Evolutionary conservation across 352 stramenopile genomes (phyloP), one percentile per base, ranked within the genome.

Genomic region (Phytophthora pseudosyringae): DNA sequence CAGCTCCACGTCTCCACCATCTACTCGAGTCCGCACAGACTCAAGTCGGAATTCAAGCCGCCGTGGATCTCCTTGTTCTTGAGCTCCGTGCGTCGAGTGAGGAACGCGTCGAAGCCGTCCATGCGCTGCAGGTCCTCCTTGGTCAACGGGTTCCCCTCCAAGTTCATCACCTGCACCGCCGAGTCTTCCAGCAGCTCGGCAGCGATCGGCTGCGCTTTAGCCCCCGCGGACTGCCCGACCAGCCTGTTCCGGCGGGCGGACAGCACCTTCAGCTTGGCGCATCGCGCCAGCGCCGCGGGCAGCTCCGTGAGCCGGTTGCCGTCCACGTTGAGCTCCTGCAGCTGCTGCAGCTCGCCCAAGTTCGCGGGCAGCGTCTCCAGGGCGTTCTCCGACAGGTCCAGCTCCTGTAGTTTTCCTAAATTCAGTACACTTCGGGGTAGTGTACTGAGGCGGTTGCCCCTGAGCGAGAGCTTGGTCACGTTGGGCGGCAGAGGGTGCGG

Each of bases 41-140:
- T 94, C 54, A 90, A 68, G 71, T 95, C 86, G 6, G 88, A 84
- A 62, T 72, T 86, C 15, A 95, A 44, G 1, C 88, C 88, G 39
- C 82, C 84, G 51, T 93, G 83, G 50, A 95, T 88, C 58, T 93
- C 88, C 76, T 95, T 95, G 76, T 95, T 90, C 64, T 95, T 95
- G 36, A 91, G 73, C 55, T 82, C 69, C 36, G 81, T 94, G 31
- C 88, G 88, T n/a, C 88, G 78, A 54, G 71, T 61, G 39, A 94
- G 56, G 68, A 95, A 95, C 26, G 67, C 70, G 10, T 93, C 78
- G 39, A 92, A 86, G 32, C 88, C 86, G 15, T 91, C 74, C 88
- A 95, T 94, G 29, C 52, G 56, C 54, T 93, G 82, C 8, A 95
- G 54, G 6, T 95, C 82, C 18, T 83, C 71, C 59, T 95, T 95